Evolutionary conservation across 345 rosid genomes (phyloP).

Genomic region (rapeseed (Brassica napus)): Da-Ae NC_063442.1:33210001-33210500

Average conservation of each 20-base stretch:
- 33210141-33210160: conserved; percentile 38
- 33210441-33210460: conserved; percentile 44
- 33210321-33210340: conserved; percentile 52
- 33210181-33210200: conserved; percentile 80
- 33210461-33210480: conserved; percentile 26
- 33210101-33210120: conserved; percentile 38
- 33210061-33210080: conserved; percentile 71
- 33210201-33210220: conserved; percentile 75
- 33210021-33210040: conserved; percentile 53
- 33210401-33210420: conserved; percentile 21
- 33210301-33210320: conserved; percentile 28
- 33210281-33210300: conserved; percentile 26
- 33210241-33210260: conserved; percentile 41
- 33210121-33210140: conserved; percentile 36
- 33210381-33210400: background rate
- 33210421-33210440: conserved; percentile 26
- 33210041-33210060: conserved; percentile 65
- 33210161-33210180: conserved; percentile 59
- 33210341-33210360: conserved; percentile 81
- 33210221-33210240: conserved; percentile 51
- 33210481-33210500: conserved; percentile 45
- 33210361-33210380: conserved; percentile 64
- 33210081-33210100: conserved; percentile 67
- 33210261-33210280: conserved; percentile 42
- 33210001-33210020: conserved; percentile 34